Evolutionary conservation across 2,329 filamentous ascomycete genomes (phyloP).

Genomic region (Dissoconium aciculare): DNA sequence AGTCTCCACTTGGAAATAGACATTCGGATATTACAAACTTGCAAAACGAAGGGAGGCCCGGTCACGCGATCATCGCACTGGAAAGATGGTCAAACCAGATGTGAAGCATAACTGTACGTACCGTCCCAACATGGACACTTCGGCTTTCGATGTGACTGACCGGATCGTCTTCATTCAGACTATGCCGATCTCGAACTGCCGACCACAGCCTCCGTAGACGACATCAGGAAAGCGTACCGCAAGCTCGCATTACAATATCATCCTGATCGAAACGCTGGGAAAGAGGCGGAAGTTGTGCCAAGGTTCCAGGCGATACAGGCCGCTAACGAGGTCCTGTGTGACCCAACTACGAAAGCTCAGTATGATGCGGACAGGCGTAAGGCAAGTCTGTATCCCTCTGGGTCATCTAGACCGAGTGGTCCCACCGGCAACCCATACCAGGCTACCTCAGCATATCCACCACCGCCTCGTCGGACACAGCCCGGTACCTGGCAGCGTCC

Average conservation of each 20-base stretch:
- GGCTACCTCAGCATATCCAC: constrained; percentile 28
- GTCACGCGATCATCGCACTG: no score
- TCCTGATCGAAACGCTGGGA: constrained; percentile 75
- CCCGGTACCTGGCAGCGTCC: constrained; percentile 25
- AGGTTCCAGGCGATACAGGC: constrained; percentile 79
- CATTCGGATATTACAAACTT: no score
- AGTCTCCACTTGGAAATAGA: no score
- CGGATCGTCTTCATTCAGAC: constrained; percentile 8
- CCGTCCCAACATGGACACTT: no score
- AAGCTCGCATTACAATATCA: constrained; percentile 77
- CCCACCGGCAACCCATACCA: constrained; percentile 26
- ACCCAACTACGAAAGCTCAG: constrained; percentile 41
- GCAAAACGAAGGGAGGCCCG: no score
- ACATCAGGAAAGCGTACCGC: constrained; percentile 75
- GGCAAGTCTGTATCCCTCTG: constrained; percentile 25
- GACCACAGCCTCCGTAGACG: constrained; percentile 50
- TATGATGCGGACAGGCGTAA: constrained; percentile 49
- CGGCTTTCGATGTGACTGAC: constrained; percentile 3
- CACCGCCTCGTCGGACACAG: constrained; percentile 31
- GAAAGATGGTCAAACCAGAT: constrained; percentile 24
- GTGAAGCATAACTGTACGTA: constrained; percentile 18
- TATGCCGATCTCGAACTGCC: constrained; percentile 64
- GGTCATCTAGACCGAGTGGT: constrained; percentile 10
- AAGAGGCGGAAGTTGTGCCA: constrained; percentile 61
- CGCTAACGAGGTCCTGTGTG: constrained; percentile 62